A percentile compares a stretch with the other conserved stretches of the same genome.
phyloP scores from a whole-genome alignment of 139 green algal genomes.

The Coelastrella sp. region DNA sequence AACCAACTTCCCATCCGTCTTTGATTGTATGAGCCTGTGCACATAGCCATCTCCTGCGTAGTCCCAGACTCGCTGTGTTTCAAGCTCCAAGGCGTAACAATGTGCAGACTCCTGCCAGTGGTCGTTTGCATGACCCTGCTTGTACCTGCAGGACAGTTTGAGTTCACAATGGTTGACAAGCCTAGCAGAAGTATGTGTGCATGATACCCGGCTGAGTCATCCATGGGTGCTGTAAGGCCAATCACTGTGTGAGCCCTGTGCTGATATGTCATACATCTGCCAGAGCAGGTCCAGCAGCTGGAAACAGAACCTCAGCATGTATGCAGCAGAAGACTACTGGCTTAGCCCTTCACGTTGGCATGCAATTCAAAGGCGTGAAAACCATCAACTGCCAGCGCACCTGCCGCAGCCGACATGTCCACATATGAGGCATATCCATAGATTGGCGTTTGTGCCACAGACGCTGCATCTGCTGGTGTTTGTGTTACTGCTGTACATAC shows the following conservation, averaged over 20 bases:
- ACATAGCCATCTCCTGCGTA: slow-evolving; percentile 97
- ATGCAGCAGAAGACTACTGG: neutral
- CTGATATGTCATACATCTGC: neutral
- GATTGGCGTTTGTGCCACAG: slow-evolving; percentile 80
- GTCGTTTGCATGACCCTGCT: slow-evolving; percentile 81
- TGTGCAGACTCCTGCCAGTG: slow-evolving; percentile 91
- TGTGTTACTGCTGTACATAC: slow-evolving; percentile 53
- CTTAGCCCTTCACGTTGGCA: no score
- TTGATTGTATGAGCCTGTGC: slow-evolving; percentile 94
- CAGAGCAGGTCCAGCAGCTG: neutral
- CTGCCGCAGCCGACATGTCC: slow-evolving; percentile 95
- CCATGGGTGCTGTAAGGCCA: no score
- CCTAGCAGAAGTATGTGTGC: no score
- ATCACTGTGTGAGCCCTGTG: no score
- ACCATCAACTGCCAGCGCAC: neutral
- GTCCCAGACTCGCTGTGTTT: slow-evolving; percentile 97
- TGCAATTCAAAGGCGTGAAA: no score
- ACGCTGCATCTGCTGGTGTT: slow-evolving; percentile 72
- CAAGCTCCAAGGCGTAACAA: slow-evolving; percentile 95
- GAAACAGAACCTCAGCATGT: neutral
- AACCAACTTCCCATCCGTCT: slow-evolving; percentile 95
- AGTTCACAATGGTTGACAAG: no score
- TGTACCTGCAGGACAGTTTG: slow-evolving; percentile 64
- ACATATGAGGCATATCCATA: slow-evolving; percentile 99
- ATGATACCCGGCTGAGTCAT: no score